A percentile compares a stretch with the other conserved stretches of the same genome.
These are phyloP conservation scores for Aspergillus clavatus DNA, from an alignment of 2,329 filamentous ascomycete species.

Conservation along the genomic window DNA sequence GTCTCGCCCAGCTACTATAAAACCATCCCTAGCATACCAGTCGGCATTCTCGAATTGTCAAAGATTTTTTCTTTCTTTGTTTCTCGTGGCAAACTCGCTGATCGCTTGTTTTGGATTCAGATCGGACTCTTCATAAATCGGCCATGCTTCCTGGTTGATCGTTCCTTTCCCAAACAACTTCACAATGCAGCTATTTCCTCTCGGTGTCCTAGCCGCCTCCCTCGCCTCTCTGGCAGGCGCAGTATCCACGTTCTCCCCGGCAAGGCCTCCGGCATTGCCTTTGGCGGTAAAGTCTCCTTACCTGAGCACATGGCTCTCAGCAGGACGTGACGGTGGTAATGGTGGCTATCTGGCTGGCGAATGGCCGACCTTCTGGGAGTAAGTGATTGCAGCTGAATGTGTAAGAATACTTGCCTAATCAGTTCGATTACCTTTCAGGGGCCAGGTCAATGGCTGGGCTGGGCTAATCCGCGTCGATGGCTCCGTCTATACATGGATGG, in stretches of 20 bases:
- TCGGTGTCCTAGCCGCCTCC: constrained; percentile 22
- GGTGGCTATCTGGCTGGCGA: constrained; percentile 63
- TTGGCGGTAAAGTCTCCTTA: constrained; percentile 72
- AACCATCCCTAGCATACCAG: constrained; percentile 27
- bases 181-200: constrained; percentile 27
- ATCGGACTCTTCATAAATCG: constrained; percentile 5
- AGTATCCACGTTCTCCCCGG: constrained; percentile 57
- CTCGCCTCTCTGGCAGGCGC: constrained; percentile 22
- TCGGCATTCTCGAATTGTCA: constrained; percentile 19
- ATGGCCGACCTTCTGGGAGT: constrained; percentile 68
- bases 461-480: constrained; percentile 67
- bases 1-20: constrained; percentile 19
- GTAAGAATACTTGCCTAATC: constrained; percentile 11
- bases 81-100: neutral
- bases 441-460: constrained; percentile 59
- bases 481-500: constrained; percentile 63
- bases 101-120: constrained; percentile 8
- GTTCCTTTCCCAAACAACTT: constrained; percentile 6
- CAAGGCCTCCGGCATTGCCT: constrained; percentile 63
- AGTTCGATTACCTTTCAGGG: constrained; percentile 34
- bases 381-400: constrained; percentile 32
- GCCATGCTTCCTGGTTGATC: constrained; percentile 18
- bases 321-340: constrained; percentile 57
- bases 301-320: constrained; percentile 64
- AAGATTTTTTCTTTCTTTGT: no score